A percentile compares a stretch with the other conserved stretches of the same genome.
Evolutionary conservation across 1,139 yeast genomes (phyloP).

Genomic region (Pneumocystis murina): DNA sequence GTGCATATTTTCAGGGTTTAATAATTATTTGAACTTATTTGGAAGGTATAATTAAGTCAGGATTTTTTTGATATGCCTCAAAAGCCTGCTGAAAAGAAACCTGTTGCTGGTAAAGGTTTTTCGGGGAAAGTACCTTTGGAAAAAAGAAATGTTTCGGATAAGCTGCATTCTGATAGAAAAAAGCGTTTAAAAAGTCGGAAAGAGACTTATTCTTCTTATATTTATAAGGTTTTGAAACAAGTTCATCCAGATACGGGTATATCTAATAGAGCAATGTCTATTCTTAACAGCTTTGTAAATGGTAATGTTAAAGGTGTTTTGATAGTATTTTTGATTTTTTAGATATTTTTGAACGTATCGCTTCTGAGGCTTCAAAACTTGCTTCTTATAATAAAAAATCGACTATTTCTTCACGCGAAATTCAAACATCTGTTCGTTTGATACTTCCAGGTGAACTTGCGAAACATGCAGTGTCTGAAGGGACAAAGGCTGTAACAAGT

Average conservation of each 20-base stretch:
- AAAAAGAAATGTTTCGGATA: conserved; percentile 92
- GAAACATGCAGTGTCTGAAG: conserved; percentile 96
- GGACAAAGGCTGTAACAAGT: conserved; percentile 97
- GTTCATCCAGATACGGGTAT: conserved; percentile 94
- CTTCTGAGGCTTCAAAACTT: conserved; percentile 95
- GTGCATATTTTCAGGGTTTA: not conserved
- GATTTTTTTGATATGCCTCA: conserved; percentile 58
- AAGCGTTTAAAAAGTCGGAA: conserved; percentile 95
- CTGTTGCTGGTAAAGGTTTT: conserved; percentile 28
- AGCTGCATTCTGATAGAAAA: conserved; percentile 54
- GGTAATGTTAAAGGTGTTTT: conserved; percentile 36
- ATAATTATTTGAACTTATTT: not conserved
- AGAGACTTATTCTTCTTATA: conserved; percentile 97
- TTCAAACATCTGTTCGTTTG: conserved; percentile 97
- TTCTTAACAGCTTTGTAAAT: conserved; percentile 96
- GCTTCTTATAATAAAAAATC: conserved; percentile 99
- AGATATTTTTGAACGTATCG: conserved; percentile 74
- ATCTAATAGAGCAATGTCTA: conserved; percentile 97
- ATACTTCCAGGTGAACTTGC: conserved; percentile 99
- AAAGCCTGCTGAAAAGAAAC: conserved; percentile 58
- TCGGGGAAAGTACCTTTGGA: conserved; percentile 88
- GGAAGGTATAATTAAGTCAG: not conserved
- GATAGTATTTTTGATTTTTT: not conserved
- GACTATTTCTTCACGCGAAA: conserved; percentile 97
- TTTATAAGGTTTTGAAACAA: conserved; percentile 93